Evolutionary conservation across 2,329 filamentous ascomycete species (phyloP).

Genomic region (Microsporum ferrugineum): DNA sequence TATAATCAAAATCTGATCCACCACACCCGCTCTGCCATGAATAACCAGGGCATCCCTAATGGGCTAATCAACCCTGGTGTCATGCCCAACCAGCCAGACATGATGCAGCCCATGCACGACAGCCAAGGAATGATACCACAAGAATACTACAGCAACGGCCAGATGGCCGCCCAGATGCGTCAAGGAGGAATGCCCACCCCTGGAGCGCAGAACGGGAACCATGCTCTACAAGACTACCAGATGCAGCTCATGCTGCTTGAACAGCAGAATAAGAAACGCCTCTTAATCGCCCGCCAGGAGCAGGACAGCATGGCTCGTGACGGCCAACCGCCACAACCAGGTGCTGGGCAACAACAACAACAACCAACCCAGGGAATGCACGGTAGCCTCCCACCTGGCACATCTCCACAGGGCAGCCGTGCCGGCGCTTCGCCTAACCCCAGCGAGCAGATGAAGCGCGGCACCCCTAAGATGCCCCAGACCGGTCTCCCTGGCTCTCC

Average conservation of each 20-base stretch:
- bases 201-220: constrained; percentile 35
- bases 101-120: constrained; percentile 65
- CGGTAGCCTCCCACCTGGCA: constrained; percentile 37
- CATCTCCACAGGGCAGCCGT: constrained; percentile 47
- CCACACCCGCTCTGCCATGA: constrained; percentile 63
- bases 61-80: constrained; percentile 51
- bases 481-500: constrained; percentile 47
- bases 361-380: background rate
- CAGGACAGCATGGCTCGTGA: constrained; percentile 49
- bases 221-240: constrained; percentile 58
- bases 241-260: constrained; percentile 60
- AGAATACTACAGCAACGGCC: constrained; percentile 48
- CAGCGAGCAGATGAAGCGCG: constrained; percentile 51
- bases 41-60: constrained; percentile 69
- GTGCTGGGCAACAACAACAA: constrained; percentile 34
- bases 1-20: constrained; percentile 80
- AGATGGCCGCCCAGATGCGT: constrained; percentile 35
- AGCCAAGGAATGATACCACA: constrained; percentile 35
- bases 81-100: constrained; percentile 66
- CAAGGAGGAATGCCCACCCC: constrained; percentile 20
- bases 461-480: constrained; percentile 49
- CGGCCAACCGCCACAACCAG: constrained; percentile 33
- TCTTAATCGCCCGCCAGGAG: constrained; percentile 56
- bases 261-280: constrained; percentile 56
- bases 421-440: constrained; percentile 50